Percentiles rank a stretch among this genome's conserved stretches.
Evolutionary conservation across 2,329 filamentous ascomycete species (phyloP).

Genomic region (Sphaceloma murrayae): DNA sequence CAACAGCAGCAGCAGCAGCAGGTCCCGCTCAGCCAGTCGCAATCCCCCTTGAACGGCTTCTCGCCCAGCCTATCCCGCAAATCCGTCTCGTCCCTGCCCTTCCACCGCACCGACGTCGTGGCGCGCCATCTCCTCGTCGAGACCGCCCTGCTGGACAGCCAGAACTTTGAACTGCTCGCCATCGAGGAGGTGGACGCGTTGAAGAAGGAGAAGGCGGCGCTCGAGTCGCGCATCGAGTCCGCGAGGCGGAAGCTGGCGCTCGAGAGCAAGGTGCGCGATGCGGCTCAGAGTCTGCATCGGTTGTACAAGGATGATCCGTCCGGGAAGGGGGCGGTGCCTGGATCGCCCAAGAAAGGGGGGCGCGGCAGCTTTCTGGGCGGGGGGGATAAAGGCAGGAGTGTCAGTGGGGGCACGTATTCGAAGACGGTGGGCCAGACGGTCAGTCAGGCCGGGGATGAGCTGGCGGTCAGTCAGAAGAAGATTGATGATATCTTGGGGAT

Average conservation of each 20-base stretch:
- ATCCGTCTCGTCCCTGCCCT: slow-evolving; percentile 10
- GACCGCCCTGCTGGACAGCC: slow-evolving; percentile 83
- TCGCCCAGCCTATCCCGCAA: slow-evolving; percentile 4
- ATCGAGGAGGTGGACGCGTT: slow-evolving; percentile 84
- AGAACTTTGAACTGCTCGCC: slow-evolving; percentile 72
- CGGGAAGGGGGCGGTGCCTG: slow-evolving; percentile 37
- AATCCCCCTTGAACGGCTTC: no score
- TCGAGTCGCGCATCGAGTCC: slow-evolving; percentile 70
- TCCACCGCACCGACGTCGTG: slow-evolving; percentile 44
- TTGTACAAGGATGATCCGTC: slow-evolving; percentile 64
- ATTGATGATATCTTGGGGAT: slow-evolving; percentile 79
- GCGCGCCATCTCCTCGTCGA: slow-evolving; percentile 88
- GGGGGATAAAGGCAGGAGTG: slow-evolving; percentile 25
- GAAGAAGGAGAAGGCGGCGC: slow-evolving; percentile 71
- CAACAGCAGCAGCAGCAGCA: no score
- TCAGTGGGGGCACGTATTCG: slow-evolving; percentile 30
- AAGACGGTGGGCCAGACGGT: slow-evolving; percentile 38
- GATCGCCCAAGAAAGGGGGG: slow-evolving; percentile 40
- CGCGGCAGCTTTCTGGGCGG: slow-evolving; percentile 39
- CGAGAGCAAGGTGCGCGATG: slow-evolving; percentile 90
- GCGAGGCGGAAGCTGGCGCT: slow-evolving; percentile 74
- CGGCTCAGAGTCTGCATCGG: slow-evolving; percentile 73
- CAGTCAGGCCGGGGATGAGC: slow-evolving; percentile 60
- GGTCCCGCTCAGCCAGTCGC: slow-evolving; percentile 4
- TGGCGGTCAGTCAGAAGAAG: slow-evolving; percentile 63